Conservation (phyloP, 306 rosid genomes). For the Calophaca sinica region DNA sequence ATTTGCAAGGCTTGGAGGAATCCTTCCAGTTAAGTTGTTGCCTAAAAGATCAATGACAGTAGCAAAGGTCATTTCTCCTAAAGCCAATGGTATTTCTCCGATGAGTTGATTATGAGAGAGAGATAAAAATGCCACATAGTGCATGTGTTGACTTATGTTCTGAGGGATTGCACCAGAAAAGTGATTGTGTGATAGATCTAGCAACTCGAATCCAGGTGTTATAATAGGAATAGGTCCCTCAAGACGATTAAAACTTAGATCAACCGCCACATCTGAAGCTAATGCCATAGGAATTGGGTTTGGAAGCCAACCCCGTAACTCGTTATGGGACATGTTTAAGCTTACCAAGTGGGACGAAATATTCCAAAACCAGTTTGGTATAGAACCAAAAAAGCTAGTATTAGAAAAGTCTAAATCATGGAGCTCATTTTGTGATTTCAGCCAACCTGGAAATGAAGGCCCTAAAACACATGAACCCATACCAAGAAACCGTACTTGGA, state of each 20-base stretch:
- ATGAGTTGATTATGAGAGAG: slow-evolving; percentile 50
- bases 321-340: slow-evolving; percentile 53
- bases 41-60: slow-evolving; percentile 51
- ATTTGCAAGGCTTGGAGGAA: slow-evolving; percentile 51
- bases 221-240: slow-evolving; percentile 48
- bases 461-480: slow-evolving; percentile 58
- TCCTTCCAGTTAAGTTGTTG: slow-evolving; percentile 52
- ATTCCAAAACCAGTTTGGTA: slow-evolving; percentile 63
- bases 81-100: slow-evolving; percentile 50
- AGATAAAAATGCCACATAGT: slow-evolving; percentile 37
- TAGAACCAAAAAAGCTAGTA: slow-evolving; percentile 49
- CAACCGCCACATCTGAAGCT: slow-evolving; percentile 19
- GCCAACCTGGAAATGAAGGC: slow-evolving; percentile 59
- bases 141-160: slow-evolving; percentile 32
- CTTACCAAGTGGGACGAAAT: slow-evolving; percentile 4
- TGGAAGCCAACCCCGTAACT: slow-evolving; percentile 48
- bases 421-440: slow-evolving; percentile 49
- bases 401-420: slow-evolving; percentile 43
- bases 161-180: slow-evolving; percentile 54
- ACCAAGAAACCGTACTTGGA: slow-evolving; percentile 9
- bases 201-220: neutral
- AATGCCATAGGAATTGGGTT: slow-evolving; percentile 29
- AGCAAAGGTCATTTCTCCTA: slow-evolving; percentile 24
- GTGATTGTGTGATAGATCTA: slow-evolving; percentile 56
- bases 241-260: slow-evolving; percentile 51